Percentiles rank a stretch among this genome's conserved stretches.
phyloP scores from a whole-genome alignment of 2,329 filamentous ascomycete genomes.

The Fusarium xylarioides region DNA sequence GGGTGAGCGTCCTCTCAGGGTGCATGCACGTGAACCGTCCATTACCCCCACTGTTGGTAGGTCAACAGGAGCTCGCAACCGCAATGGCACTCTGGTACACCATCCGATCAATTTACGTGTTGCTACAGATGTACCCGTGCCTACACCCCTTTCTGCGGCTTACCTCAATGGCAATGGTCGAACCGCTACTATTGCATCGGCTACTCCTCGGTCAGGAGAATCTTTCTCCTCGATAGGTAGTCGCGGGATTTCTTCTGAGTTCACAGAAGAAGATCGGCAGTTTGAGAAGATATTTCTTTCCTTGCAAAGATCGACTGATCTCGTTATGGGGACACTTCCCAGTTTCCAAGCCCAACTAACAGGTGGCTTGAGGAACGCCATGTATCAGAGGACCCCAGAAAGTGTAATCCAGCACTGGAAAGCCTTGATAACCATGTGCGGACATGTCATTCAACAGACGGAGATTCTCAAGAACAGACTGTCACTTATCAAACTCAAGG shows the following conservation, averaged over 20 bases:
- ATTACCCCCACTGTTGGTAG: conserved; percentile 63
- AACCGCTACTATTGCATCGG: conserved; percentile 62
- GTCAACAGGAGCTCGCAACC: conserved; percentile 46
- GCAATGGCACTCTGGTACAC: conserved; percentile 53
- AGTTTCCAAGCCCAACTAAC: conserved; percentile 73
- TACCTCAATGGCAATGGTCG: conserved; percentile 61
- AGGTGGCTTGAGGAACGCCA: conserved; percentile 69
- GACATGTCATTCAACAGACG: conserved; percentile 75
- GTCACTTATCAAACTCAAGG: conserved; percentile 83
- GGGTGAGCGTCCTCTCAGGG: conserved; percentile 60
- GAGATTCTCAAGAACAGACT: conserved; percentile 77
- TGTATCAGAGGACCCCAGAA: conserved; percentile 67
- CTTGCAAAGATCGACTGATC: conserved; percentile 76
- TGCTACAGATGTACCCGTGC: conserved; percentile 61
- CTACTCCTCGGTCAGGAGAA: conserved; percentile 85
- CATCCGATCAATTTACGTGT: conserved; percentile 65
- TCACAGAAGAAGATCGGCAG: conserved; percentile 78
- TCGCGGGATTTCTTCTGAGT: conserved; percentile 63
- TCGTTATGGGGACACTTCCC: conserved; percentile 77
- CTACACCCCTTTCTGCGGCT: conserved; percentile 48
- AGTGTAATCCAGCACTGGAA: conserved; percentile 73
- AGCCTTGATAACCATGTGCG: conserved; percentile 75
- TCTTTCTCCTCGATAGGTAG: conserved; percentile 71
- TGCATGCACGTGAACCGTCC: conserved; percentile 61
- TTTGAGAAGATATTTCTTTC: conserved; percentile 87